Percentiles rank a stretch among this genome's conserved stretches.
These are phyloP conservation scores for Salix udensis DNA, from an alignment of 345 rosid genomes.

Conservation along the genomic window DNA sequence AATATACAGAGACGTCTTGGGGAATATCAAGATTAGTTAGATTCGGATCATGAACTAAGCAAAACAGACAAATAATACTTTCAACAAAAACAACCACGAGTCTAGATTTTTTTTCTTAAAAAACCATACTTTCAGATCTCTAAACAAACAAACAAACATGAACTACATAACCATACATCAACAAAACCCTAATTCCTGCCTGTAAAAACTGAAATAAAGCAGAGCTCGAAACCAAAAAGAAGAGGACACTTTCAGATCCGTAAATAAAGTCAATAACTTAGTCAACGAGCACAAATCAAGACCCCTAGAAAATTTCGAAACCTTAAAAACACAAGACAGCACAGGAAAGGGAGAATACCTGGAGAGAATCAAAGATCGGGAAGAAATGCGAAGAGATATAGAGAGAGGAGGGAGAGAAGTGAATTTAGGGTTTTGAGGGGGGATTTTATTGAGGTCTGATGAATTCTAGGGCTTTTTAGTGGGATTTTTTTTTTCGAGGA, in stretches of 20 bases:
- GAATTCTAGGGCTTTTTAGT: neutral
- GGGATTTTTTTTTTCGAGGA: neutral
- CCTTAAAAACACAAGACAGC: neutral
- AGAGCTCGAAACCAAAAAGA: neutral
- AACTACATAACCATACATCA: neutral
- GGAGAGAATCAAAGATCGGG: neutral
- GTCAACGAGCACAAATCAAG: neutral
- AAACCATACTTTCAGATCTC: neutral
- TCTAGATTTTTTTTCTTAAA: neutral
- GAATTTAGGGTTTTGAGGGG: neutral
- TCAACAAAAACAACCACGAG: neutral
- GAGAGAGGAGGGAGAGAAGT: neutral
- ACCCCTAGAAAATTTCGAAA: neutral
- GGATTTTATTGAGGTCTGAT: neutral
- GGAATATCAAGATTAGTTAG: neutral
- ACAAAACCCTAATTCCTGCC: neutral
- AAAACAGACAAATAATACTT: neutral
- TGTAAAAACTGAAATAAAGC: neutral
- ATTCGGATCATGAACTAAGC: neutral
- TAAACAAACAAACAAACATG: neutral
- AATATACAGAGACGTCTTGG: too few species aligned
- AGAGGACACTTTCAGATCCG: neutral
- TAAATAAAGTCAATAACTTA: neutral
- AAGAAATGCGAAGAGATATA: neutral
- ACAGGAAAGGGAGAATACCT: neutral